A percentile compares a stretch with the other conserved stretches of the same genome.
These are phyloP conservation scores for Russula vinacea DNA, from an alignment of 768 basidiomycete species.

Conservation along the genomic window DNA sequence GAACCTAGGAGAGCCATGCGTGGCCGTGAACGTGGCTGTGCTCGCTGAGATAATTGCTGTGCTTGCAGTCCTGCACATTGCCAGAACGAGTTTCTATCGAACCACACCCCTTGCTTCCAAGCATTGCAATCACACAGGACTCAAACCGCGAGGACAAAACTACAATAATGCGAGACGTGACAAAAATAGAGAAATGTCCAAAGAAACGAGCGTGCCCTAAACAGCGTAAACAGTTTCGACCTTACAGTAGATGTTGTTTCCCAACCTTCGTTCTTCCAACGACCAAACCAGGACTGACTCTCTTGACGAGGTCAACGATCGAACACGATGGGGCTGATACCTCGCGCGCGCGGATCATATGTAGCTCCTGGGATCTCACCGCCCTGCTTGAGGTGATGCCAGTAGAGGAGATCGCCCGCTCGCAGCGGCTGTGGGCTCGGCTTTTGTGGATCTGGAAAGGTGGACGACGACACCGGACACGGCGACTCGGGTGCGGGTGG, in stretches of 20 bases:
- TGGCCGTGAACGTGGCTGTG: slow-evolving; percentile 7
- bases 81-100: neutral
- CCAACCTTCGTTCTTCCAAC: neutral
- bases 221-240: neutral
- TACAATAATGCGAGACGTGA: neutral
- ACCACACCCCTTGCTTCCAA: neutral
- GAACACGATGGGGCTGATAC: neutral
- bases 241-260: neutral
- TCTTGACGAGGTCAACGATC: slow-evolving; percentile 21
- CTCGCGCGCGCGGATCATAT: slow-evolving; percentile 59
- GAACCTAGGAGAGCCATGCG: neutral
- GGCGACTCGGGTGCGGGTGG: slow-evolving; percentile 24
- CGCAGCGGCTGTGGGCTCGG: slow-evolving; percentile 38
- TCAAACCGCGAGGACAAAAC: slow-evolving; percentile 3
- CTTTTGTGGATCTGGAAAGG: slow-evolving; percentile 40
- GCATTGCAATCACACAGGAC: neutral
- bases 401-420: slow-evolving; percentile 64
- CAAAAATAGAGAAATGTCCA: neutral
- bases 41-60: neutral
- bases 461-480: slow-evolving; percentile 33
- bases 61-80: neutral
- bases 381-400: slow-evolving; percentile 69
- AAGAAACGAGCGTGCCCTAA: neutral
- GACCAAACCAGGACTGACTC: neutral
- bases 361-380: slow-evolving; percentile 70